phyloP scores from a whole-genome alignment of 2,329 filamentous ascomycete species.

The Dactylellina haptotyla region DNA sequence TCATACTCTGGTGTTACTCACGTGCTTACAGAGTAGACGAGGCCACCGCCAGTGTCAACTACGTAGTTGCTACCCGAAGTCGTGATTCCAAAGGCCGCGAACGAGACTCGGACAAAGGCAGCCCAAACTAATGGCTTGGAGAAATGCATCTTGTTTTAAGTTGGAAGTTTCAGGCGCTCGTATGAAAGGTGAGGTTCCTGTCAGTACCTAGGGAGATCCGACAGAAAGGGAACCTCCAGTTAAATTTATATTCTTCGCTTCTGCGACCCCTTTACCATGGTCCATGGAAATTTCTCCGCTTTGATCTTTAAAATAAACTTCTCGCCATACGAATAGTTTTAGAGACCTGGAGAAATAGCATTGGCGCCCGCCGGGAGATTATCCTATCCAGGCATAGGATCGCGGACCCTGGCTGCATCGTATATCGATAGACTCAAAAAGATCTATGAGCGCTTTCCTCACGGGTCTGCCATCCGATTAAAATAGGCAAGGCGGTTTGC shows the following conservation, averaged over 20 bases:
- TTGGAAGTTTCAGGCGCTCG: not conserved
- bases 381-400: not conserved
- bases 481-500: not conserved
- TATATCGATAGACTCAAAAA: not conserved
- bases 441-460: not conserved
- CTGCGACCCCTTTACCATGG: constrained; percentile 19
- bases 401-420: not conserved
- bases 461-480: not conserved
- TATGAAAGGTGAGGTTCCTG: not conserved
- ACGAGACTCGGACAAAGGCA: constrained; percentile 33
- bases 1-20: not conserved
- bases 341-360: not conserved
- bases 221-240: not conserved
- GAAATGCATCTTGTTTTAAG: constrained; percentile 25
- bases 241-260: constrained; percentile 25
- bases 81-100: constrained; percentile 47
- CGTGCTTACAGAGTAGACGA: constrained; percentile 48
- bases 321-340: not conserved
- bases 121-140: constrained; percentile 47
- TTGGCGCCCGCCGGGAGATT: not conserved
- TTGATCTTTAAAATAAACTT: constrained; percentile 1
- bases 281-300: not conserved
- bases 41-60: constrained; percentile 48
- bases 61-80: constrained; percentile 33
- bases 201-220: not conserved